These are phyloP conservation scores for Plantago elongata DNA, from an alignment of 257 asterid genomes.

Conservation along the genomic window DNA sequence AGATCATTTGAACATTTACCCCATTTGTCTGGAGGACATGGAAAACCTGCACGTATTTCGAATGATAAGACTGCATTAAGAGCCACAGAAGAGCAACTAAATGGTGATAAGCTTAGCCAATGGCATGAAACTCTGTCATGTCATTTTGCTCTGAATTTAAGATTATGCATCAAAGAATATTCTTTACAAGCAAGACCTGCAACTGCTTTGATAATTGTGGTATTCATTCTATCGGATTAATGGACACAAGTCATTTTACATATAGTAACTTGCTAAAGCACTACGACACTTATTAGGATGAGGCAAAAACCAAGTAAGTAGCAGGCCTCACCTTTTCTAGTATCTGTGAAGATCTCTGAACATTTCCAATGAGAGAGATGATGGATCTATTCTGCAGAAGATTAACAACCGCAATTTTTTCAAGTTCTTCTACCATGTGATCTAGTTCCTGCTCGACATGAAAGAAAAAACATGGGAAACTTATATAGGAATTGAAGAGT, in stretches of 20 bases:
- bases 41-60: constrained; percentile 48
- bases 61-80: no score
- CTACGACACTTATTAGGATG: neutral
- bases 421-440: constrained; percentile 61
- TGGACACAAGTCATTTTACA: neutral
- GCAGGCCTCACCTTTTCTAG: constrained; percentile 48
- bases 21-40: constrained; percentile 60
- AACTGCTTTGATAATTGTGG: no score
- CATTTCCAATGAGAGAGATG: constrained; percentile 73
- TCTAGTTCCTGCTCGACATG: constrained; percentile 54
- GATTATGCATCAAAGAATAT: no score
- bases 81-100: no score
- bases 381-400: constrained; percentile 66
- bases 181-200: no score
- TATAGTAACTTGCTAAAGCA: constrained; percentile 1
- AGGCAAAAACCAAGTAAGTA: neutral
- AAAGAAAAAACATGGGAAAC: neutral
- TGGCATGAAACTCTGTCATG: no score
- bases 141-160: no score
- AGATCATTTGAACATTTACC: constrained; percentile 85
- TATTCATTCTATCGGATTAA: no score
- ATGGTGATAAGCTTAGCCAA: no score
- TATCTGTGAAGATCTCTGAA: constrained; percentile 63
- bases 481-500: no score
- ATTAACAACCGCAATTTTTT: constrained; percentile 66